Evolutionary conservation across 2,329 filamentous ascomycete species (phyloP), one percentile per base, ranked within the genome.

Genomic region (Talaromyces funiculosus): DNA sequence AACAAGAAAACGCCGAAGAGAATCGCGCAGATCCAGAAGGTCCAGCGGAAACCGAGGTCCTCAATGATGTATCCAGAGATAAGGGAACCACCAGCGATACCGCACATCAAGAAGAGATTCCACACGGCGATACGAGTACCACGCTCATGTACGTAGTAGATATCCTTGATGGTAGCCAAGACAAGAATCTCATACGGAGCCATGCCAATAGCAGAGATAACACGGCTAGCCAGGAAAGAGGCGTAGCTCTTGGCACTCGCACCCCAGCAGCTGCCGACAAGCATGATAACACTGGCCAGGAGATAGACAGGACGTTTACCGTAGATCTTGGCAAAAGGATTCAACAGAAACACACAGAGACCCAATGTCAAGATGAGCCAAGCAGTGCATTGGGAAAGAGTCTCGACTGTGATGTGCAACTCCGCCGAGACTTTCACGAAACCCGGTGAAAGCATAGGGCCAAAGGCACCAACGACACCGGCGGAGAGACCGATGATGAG

Each of bases 401-500:
- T 38, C 18, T 57, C 55, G 59, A 61, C 59, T 43, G 37, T 57
- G 42, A 61, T 61, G 4, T 47, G n/a, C 3, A 61, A 14, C 9
- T 61, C 53, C 6, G 38, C 53, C 3, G 59, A 20, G 35, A 61
- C 26, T 29, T 61, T 14, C 4, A 61, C 59, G 53, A 61, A 61
- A 40, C 59, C 59, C 3, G 59, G 59, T 10, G 59, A 61, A 31
- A 61, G 53, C 59, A 61, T 61, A 24, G 59, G 59, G 16, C 59
- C 59, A 26, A 57, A 61, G 3, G 59, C 51, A 37, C 59, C 59
- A 20, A 57, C 59, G 12, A 61, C 59, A 20, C 26, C 53, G 22
- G 59, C 59, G 4, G 59, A 57, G 53, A 61, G 59, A 37, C 59
- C 59, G 42, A 61, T 61, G 42, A 61, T 61, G 33, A 61, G 53